Percentiles rank a stretch among this genome's conserved stretches.
These are phyloP conservation scores for Tylopilus sp. DNA, from an alignment of 768 basidiomycete genomes.

Conservation along the genomic window DNA sequence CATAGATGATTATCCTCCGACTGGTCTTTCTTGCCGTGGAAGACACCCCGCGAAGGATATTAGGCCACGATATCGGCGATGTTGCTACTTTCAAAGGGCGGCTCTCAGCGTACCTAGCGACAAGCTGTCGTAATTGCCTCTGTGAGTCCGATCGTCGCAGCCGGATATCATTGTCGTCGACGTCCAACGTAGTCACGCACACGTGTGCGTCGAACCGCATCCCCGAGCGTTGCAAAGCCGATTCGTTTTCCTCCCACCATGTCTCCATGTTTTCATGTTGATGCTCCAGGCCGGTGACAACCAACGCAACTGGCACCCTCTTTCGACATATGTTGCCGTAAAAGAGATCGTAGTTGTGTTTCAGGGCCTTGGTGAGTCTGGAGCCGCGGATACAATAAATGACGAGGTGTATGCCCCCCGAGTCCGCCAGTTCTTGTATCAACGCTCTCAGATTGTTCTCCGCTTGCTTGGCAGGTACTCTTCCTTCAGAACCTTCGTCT, in stretches of 20 bases:
- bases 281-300: slow-evolving; percentile 35
- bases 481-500: neutral
- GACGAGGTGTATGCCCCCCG: neutral
- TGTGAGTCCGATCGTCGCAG: too few species aligned
- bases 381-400: neutral
- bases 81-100: too few species aligned
- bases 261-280: slow-evolving; percentile 17
- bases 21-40: too few species aligned
- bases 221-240: too few species aligned
- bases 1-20: too few species aligned
- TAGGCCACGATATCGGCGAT: too few species aligned
- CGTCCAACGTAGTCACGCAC: too few species aligned
- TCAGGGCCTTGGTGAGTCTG: neutral
- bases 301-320: slow-evolving; percentile 31
- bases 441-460: neutral
- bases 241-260: slow-evolving; percentile 28
- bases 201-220: too few species aligned
- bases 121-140: too few species aligned
- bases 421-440: neutral
- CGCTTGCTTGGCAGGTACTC: neutral
- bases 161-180: too few species aligned
- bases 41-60: too few species aligned
- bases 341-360: slow-evolving; percentile 33
- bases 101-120: too few species aligned
- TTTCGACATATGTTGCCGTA: slow-evolving; percentile 31